phyloP scores from a whole-genome alignment of 1,284 basidiomycete genomes.

The Chondrostereum purpureum region DNA sequence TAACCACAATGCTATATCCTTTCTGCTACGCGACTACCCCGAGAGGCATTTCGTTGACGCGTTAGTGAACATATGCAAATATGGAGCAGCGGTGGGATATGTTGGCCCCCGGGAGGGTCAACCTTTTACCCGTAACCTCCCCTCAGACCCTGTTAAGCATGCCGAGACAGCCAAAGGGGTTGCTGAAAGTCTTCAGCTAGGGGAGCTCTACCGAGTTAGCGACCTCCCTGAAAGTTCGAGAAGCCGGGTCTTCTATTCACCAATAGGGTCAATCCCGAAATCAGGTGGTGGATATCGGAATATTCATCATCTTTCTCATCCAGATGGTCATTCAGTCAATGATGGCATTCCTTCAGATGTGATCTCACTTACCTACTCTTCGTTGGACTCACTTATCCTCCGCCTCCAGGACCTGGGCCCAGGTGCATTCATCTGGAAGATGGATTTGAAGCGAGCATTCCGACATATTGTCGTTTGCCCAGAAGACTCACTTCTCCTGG shows the following conservation, averaged over 20 bases:
- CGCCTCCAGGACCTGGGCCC: constrained; percentile 19
- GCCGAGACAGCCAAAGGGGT: constrained; percentile 10
- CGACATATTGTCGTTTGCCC: constrained; percentile 26
- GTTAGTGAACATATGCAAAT: constrained; percentile 23
- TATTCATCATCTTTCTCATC: constrained; percentile 34
- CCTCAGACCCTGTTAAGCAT: constrained; percentile 14
- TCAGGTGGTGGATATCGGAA: constrained; percentile 25
- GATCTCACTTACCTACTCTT: constrained; percentile 23
- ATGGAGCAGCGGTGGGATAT: constrained; percentile 27
- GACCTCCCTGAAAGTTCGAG: constrained; percentile 20
- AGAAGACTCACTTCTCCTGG: constrained; percentile 27
- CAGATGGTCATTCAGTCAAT: constrained; percentile 26
- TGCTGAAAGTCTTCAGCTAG: constrained; percentile 10
- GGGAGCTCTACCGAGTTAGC: constrained; percentile 22
- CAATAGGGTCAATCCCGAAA: too few species aligned
- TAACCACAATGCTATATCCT: too few species aligned
- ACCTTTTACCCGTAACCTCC: constrained; percentile 16
- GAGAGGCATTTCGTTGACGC: constrained; percentile 22
- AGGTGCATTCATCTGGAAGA: constrained; percentile 27
- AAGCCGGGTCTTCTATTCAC: too few species aligned
- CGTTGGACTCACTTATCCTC: constrained; percentile 18
- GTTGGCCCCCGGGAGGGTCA: constrained; percentile 12
- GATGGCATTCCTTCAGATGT: constrained; percentile 25
- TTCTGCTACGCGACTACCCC: constrained; percentile 27
- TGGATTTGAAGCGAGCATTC: constrained; percentile 33